Percentiles rank a stretch among this genome's conserved stretches.
Evolutionary conservation across 2,329 filamentous ascomycete genomes (phyloP).

Genomic region (Thelonectria blattea): DNA sequence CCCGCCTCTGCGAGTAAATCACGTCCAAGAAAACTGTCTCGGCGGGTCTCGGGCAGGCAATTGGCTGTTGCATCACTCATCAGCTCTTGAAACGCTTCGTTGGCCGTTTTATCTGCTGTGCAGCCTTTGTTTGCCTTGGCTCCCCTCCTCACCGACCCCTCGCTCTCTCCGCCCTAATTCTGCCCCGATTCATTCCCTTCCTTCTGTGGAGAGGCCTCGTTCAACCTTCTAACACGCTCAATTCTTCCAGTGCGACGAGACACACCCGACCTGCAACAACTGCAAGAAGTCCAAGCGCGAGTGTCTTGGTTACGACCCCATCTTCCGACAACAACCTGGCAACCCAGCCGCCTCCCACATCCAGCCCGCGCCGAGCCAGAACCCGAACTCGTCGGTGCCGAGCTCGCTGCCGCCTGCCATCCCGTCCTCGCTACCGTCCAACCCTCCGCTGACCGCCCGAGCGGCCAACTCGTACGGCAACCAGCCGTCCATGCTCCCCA

Average conservation of each 20-base stretch:
- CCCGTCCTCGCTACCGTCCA: slow-evolving; percentile 32
- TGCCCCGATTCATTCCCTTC: slow-evolving; percentile 6
- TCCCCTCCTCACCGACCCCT: slow-evolving; percentile 22
- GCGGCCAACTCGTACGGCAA: slow-evolving; percentile 52
- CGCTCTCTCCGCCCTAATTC: slow-evolving; percentile 14
- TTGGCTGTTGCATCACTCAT: slow-evolving; percentile 7
- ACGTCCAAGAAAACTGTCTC: slow-evolving; percentile 18
- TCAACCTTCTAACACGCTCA: slow-evolving; percentile 36
- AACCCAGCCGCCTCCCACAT: slow-evolving; percentile 73
- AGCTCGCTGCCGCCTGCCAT: slow-evolving; percentile 33
- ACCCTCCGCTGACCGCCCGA: slow-evolving; percentile 34
- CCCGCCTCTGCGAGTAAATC: slow-evolving; percentile 26
- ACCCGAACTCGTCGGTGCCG: slow-evolving; percentile 44
- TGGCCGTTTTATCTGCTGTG: slow-evolving; percentile 22
- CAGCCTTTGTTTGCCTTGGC: slow-evolving; percentile 11
- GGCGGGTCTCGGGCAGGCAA: slow-evolving; percentile 22
- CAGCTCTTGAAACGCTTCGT: slow-evolving; percentile 26
- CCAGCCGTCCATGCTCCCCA: slow-evolving; percentile 52
- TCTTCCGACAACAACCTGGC: slow-evolving; percentile 77
- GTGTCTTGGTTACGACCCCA: slow-evolving; percentile 84
- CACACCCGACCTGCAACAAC: slow-evolving; percentile 88
- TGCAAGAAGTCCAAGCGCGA: slow-evolving; percentile 89
- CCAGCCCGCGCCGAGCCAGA: slow-evolving; percentile 43
- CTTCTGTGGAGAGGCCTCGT: slow-evolving; percentile 30
- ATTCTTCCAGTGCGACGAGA: slow-evolving; percentile 80